These are phyloP conservation scores for Tephrocybe rancida DNA, from an alignment of 768 basidiomycete species.

Conservation along the genomic window DNA sequence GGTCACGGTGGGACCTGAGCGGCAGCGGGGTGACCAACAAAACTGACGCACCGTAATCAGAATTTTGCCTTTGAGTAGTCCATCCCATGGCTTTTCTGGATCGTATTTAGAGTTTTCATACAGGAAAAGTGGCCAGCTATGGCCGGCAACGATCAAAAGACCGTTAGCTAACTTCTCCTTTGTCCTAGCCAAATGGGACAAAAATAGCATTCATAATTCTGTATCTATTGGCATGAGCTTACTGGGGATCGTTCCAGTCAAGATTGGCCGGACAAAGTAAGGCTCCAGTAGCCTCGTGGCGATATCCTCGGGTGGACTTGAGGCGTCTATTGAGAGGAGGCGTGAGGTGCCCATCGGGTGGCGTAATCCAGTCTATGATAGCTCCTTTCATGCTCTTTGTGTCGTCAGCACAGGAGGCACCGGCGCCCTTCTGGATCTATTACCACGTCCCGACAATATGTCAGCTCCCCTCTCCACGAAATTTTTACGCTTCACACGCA, in stretches of 20 bases:
- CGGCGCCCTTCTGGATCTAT: constrained; percentile 25
- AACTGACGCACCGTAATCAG: constrained; percentile 19
- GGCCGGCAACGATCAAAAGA: constrained; percentile 16
- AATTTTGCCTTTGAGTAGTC: constrained; percentile 20
- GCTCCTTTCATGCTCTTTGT: constrained; percentile 18
- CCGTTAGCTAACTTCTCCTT: neutral
- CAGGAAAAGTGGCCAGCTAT: constrained; percentile 26
- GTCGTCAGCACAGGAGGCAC: constrained; percentile 16
- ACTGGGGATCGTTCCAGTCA: constrained; percentile 14
- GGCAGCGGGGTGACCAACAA: neutral
- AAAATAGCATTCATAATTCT: no score
- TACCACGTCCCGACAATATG: no score
- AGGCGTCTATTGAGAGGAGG: constrained; percentile 10
- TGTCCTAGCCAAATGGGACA: neutral
- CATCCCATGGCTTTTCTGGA: constrained; percentile 25
- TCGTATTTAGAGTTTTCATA: constrained; percentile 21
- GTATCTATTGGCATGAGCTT: neutral
- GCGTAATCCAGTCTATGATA: constrained; percentile 25
- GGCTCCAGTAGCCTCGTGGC: constrained; percentile 11
- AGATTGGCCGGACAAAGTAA: constrained; percentile 12
- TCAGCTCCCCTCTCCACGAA: no score
- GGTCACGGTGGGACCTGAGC: no score
- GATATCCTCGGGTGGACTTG: constrained; percentile 9
- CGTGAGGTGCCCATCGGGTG: constrained; percentile 10
- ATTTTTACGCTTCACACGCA: no score